phyloP scores from a whole-genome alignment of 441 rosid genomes.

The Gossypium davidsonii region DNA sequence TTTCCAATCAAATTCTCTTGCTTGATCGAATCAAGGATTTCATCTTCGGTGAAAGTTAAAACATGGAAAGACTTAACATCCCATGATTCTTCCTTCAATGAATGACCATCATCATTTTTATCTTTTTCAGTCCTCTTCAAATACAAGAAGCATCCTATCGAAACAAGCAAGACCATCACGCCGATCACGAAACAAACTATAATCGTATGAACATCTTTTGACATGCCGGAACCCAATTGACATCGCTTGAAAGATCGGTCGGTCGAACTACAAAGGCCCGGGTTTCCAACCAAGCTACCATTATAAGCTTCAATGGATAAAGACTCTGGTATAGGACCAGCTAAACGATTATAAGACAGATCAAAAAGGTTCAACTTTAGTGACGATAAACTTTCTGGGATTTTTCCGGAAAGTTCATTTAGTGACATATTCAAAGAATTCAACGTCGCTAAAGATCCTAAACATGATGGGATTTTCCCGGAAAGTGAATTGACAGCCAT shows the following conservation, averaged over 20 bases:
- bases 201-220: conserved; percentile 41
- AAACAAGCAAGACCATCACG: conserved; percentile 33
- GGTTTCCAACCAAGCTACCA: conserved; percentile 73
- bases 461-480: conserved; percentile 52
- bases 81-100: conserved; percentile 76
- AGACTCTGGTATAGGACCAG: conserved; percentile 63
- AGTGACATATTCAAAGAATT: conserved; percentile 67
- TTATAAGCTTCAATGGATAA: conserved; percentile 62
- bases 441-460: conserved; percentile 62
- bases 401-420: conserved; percentile 59
- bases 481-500: conserved; percentile 66
- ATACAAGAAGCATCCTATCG: conserved; percentile 46
- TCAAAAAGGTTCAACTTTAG: conserved; percentile 78
- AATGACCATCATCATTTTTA: conserved; percentile 19
- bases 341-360: conserved; percentile 55
- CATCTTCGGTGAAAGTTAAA: conserved; percentile 65
- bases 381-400: conserved; percentile 63
- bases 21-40: conserved; percentile 80
- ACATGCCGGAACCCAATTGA: conserved; percentile 31
- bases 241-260: conserved; percentile 54
- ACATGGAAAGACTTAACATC: conserved; percentile 74
- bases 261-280: conserved; percentile 65
- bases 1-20: conserved; percentile 81
- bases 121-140: conserved; percentile 48
- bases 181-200: conserved; percentile 50